Evolutionary conservation across 2,329 filamentous ascomycete genomes (phyloP).

Genomic region (Incumbomyces delicatus): DNA sequence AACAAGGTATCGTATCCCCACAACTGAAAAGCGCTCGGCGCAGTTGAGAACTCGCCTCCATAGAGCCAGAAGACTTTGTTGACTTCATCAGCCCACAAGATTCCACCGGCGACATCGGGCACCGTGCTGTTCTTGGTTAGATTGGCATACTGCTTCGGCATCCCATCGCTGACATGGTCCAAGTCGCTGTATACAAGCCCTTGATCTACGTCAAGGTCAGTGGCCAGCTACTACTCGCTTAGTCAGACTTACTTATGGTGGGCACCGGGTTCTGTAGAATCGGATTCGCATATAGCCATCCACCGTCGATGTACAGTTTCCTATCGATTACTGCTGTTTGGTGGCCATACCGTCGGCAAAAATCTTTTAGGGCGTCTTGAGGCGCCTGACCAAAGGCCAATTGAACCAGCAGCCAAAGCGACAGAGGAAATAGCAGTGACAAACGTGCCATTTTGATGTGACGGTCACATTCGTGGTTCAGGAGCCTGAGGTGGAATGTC

Average conservation of each 20-base stretch:
- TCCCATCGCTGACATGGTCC: conserved; percentile 31
- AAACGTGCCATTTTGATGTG: too few relatives aligned
- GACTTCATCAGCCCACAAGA: conserved; percentile 51
- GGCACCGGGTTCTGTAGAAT: conserved; percentile 40
- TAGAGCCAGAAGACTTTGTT: conserved; percentile 57
- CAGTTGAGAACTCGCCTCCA: conserved; percentile 45
- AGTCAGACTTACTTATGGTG: conserved; percentile 42
- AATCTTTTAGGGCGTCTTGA: conserved; percentile 45
- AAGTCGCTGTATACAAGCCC: conserved; percentile 51
- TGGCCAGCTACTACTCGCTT: not conserved
- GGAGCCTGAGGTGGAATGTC: too few relatives aligned
- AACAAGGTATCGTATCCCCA: conserved; percentile 50
- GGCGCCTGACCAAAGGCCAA: conserved; percentile 10
- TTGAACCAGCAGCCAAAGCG: too few relatives aligned
- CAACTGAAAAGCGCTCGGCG: conserved; percentile 40
- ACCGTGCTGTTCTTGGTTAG: conserved; percentile 50
- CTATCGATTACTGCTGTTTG: conserved; percentile 51
- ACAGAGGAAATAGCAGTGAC: too few relatives aligned
- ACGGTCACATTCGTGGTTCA: too few relatives aligned
- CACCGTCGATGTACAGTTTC: conserved; percentile 54
- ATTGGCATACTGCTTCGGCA: conserved; percentile 48
- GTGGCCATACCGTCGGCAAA: conserved; percentile 48
- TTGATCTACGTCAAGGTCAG: conserved; percentile 32
- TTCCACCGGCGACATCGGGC: conserved; percentile 40
- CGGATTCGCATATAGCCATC: conserved; percentile 47